Evolutionary conservation across 352 stramenopile species (phyloP), one percentile per base, ranked within the genome.

Genomic region (Pilasporangium apinafurcum): DNA sequence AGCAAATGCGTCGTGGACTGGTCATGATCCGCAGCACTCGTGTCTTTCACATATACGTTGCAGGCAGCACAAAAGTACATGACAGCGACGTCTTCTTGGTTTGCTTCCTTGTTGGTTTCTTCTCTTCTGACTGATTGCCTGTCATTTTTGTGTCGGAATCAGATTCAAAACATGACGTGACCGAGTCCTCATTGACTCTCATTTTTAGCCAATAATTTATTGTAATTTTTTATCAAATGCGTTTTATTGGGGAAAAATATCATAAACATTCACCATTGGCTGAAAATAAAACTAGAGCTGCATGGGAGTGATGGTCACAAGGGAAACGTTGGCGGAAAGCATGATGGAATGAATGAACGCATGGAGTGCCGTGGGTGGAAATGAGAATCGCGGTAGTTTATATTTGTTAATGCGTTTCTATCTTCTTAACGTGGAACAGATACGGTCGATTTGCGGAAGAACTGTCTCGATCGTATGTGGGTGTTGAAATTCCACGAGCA

Each of bases 11-110:
- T 59, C 6, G 62, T 82, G 2, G 59, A 67, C 58, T 73, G 51
- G 59, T 82, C 69, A 53, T 86, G 67, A 43, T 77, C 58, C n/a
- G 34, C 31, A 8, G 52, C 62, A 48, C 51, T 82, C 27, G 58
- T 54, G 53, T 83, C 72, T 31, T 67, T 56, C 39, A 83, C 56
- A 53, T 85, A 85, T 31, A 83, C 39, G 13, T 75, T 71, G 51
- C 64, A 85, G n/a, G 68, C 66, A 3, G 66, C 37, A 42, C 68
- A 83, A 44, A 79, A 85, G 56, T 81, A 83, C 72, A 85, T 84
- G 40, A 14, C 8, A 18, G 14, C 20, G 44, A 10, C 16, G 10
- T 8, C 4, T 43, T 16, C 26, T 2, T 21, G 13, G 29, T 26
- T 28, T 9, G 14, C 17, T 12, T 9, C 35, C 13, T 5, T 21